Evolutionary conservation across 2,329 filamentous ascomycete species (phyloP).

Genomic region (Acrodontium crateriforme): DNA sequence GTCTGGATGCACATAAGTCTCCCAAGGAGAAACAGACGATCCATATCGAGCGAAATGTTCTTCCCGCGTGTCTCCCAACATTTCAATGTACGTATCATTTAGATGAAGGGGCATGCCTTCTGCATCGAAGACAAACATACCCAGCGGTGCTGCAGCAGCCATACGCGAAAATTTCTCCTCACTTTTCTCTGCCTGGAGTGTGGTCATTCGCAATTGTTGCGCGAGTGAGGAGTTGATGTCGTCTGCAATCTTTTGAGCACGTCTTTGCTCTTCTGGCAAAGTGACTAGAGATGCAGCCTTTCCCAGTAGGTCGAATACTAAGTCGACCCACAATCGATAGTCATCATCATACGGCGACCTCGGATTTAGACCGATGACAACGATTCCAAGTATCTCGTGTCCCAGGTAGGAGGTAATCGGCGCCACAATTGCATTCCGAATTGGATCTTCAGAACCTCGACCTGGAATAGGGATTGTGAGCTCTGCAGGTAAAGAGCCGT

Average conservation of each 20-base stretch:
- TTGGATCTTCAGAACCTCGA: constrained; percentile 23
- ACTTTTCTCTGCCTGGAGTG: constrained; percentile 19
- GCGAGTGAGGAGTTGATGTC: constrained; percentile 25
- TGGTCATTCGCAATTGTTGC: constrained; percentile 20
- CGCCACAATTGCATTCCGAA: constrained; percentile 21
- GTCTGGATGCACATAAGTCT: constrained; percentile 17
- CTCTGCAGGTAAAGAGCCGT: constrained; percentile 15
- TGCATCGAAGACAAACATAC: constrained; percentile 24
- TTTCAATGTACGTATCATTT: constrained; percentile 27
- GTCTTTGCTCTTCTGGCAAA: constrained; percentile 23
- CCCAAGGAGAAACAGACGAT: constrained; percentile 5
- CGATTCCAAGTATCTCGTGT: constrained; percentile 24
- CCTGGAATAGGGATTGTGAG: constrained; percentile 19
- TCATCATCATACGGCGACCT: constrained; percentile 25
- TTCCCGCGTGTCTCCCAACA: constrained; percentile 17
- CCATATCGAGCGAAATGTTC: constrained; percentile 3
- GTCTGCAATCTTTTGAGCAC: constrained; percentile 21
- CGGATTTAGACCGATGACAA: constrained; percentile 27
- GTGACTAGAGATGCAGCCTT: constrained; percentile 28
- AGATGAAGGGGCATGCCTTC: constrained; percentile 25
- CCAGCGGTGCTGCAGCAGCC: constrained; percentile 26
- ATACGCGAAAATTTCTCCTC: constrained; percentile 28
- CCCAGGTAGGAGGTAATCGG: constrained; percentile 22
- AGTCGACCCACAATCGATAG: constrained; percentile 25
- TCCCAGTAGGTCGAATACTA: constrained; percentile 23